A percentile compares a stretch with the other conserved stretches of the same genome.
Conservation (phyloP, 2,329 filamentous ascomycete genomes). For the Aspergillus sergii region DNA sequence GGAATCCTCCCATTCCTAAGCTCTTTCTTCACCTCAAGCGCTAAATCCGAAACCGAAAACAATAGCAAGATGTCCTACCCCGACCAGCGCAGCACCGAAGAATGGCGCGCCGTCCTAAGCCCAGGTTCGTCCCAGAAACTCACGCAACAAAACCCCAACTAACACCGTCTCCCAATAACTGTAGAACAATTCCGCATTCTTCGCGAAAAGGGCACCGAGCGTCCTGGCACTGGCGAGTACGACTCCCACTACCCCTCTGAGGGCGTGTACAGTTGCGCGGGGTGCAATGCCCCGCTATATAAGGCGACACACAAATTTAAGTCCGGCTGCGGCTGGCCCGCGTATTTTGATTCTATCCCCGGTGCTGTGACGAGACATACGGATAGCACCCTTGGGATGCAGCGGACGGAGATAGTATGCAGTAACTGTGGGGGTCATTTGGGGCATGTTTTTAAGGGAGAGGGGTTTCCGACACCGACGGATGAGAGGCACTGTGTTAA, state of each 20-base stretch:
- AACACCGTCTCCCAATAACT: neutral
- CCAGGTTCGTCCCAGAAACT: slow-evolving; percentile 59
- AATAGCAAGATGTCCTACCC: slow-evolving; percentile 62
- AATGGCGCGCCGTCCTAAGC: slow-evolving; percentile 86
- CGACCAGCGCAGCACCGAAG: slow-evolving; percentile 75
- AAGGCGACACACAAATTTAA: slow-evolving; percentile 93
- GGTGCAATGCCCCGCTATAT: slow-evolving; percentile 85
- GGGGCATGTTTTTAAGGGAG: slow-evolving; percentile 89
- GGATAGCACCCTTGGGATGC: slow-evolving; percentile 78
- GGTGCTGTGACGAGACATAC: slow-evolving; percentile 83
- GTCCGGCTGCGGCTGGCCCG: slow-evolving; percentile 95
- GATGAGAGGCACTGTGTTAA: slow-evolving; percentile 98
- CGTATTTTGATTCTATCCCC: slow-evolving; percentile 94
- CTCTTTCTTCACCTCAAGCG: slow-evolving; percentile 70
- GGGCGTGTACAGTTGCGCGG: slow-evolving; percentile 86
- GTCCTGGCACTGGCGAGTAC: slow-evolving; percentile 76
- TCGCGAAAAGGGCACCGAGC: slow-evolving; percentile 88
- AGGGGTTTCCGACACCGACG: slow-evolving; percentile 80
- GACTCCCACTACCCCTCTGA: slow-evolving; percentile 78
- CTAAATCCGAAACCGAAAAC: slow-evolving; percentile 44
- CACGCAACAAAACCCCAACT: slow-evolving; percentile 7
- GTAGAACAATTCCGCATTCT: slow-evolving; percentile 94
- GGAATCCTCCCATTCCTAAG: slow-evolving; percentile 79
- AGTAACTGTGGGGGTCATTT: slow-evolving; percentile 90
- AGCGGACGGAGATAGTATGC: slow-evolving; percentile 90